phyloP scores from a whole-genome alignment of 495 filamentous ascomycete genomes.

The Aspergillus leporis region DNA sequence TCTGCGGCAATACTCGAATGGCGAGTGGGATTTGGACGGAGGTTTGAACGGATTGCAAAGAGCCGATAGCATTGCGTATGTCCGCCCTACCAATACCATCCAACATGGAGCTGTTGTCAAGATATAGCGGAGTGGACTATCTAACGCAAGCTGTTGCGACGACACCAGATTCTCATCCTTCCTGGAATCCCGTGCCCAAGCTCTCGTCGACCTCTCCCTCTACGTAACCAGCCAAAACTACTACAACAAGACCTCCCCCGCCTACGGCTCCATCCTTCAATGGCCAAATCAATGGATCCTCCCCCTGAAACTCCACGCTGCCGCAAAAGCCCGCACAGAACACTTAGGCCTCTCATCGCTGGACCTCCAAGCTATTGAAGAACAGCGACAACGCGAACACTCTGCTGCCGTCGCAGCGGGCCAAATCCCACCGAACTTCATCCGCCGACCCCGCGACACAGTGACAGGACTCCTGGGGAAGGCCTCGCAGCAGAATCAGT shows the following conservation, averaged over 20 bases:
- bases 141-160: neutral
- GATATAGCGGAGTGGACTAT: neutral
- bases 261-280: constrained; percentile 72
- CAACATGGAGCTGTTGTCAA: neutral
- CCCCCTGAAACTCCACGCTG: constrained; percentile 62
- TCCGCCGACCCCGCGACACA: constrained; percentile 41
- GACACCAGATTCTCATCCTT: constrained; percentile 57
- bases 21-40: constrained; percentile 56
- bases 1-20: constrained; percentile 54
- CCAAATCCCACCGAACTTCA: constrained; percentile 44
- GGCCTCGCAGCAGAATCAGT: constrained; percentile 48
- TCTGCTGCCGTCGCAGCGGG: constrained; percentile 43
- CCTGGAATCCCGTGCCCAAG: constrained; percentile 60
- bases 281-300: constrained; percentile 84
- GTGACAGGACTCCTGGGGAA: constrained; percentile 42
- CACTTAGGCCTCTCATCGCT: constrained; percentile 71
- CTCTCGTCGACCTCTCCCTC: constrained; percentile 76
- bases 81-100: neutral
- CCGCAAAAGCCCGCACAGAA: constrained; percentile 68
- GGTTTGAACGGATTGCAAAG: constrained; percentile 43
- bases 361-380: constrained; percentile 56
- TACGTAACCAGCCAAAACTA: constrained; percentile 90
- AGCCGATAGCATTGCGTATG: constrained; percentile 59
- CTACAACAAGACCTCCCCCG: constrained; percentile 66
- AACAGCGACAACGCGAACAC: constrained; percentile 45